Base-by-base conservation (phyloP, 305 asterid species). In the Fraxinus angustifolia region DNA sequence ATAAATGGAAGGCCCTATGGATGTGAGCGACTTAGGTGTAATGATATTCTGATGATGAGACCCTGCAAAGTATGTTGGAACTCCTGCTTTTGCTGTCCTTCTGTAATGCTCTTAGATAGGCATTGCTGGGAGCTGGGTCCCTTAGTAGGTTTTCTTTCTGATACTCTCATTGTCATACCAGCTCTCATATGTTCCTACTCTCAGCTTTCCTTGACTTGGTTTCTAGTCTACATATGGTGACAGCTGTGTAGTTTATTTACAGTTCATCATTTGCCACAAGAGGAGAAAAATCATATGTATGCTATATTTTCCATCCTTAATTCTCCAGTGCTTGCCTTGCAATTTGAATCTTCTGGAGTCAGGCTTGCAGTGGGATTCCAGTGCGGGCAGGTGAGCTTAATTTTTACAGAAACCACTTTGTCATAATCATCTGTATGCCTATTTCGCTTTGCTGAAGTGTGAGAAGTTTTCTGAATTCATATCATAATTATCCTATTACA, bases 311-410 rank as follows among this genome's bases (percentile, higher is more conserved):
- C 97, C 77, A 79, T 90, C 62, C 77, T 90, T 75, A 87, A 82
- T 80, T 94, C 98, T 82, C 92, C 97, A 77, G 96, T 96, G 77
- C 82, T 87, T 83, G 89, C 88, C 84, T 86, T 96, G 80, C 86
- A 83, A 82, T 90, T 91, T 86, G 80, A 88, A 76, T 80, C 87
- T 78, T 88, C 92, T 81, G 97, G 96, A 26, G 88, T 76, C 85
- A 90, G 86, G 87, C 94, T 96, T 82, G 89, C 90, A 35, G 97
- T 87, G 42, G 98, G 97, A 85, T 92, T 87, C 85, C 97, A 90
- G 76, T 88, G 89, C 86, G 97, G 99, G 78, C 90, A 90, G 97
- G 99, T 91, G 79, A 67, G 82, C 33, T 21, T 50, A 78, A 62
- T 74, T 67, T 82, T 75, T 79, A 23, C 60, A 28, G 10, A 71